These are phyloP conservation scores for Penicillium rolfsii DNA, from an alignment of 2,329 filamentous ascomycete species.

Conservation along the genomic window DNA sequence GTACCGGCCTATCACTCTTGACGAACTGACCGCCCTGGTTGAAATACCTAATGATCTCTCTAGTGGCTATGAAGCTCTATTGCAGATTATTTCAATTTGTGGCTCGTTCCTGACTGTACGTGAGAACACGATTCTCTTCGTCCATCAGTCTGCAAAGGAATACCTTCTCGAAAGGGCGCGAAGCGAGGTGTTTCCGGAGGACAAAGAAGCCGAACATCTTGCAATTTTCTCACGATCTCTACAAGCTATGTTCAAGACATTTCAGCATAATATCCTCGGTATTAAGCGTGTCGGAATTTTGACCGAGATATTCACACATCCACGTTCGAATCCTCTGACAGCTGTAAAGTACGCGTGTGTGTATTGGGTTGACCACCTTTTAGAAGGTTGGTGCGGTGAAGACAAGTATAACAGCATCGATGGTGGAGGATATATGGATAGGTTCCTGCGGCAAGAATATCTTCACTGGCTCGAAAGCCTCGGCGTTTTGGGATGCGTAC, in stretches of 20 bases:
- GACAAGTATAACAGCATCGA: no score
- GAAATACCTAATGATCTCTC: neutral
- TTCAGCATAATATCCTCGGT: constrained; percentile 13
- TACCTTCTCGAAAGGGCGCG: constrained; percentile 13
- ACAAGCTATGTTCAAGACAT: neutral
- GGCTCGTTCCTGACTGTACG: constrained; percentile 30
- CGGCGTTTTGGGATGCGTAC: constrained; percentile 27
- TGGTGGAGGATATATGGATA: constrained; percentile 7
- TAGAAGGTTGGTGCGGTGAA: no score
- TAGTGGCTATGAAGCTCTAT: neutral
- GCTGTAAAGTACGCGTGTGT: constrained; percentile 38
- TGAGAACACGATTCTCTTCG: constrained; percentile 22
- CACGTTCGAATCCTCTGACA: constrained; percentile 38
- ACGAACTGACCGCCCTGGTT: neutral
- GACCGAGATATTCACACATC: no score
- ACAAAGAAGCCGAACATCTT: neutral
- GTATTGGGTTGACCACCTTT: no score
- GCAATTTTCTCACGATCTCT: neutral
- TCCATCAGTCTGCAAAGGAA: constrained; percentile 36
- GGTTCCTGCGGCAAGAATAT: constrained; percentile 28
- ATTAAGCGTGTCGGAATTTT: no score
- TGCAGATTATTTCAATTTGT: constrained; percentile 24
- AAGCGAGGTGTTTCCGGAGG: constrained; percentile 18
- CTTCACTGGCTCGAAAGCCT: constrained; percentile 38
- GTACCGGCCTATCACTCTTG: constrained; percentile 4